These are phyloP conservation scores for Aureobasidium leucospermi DNA, from an alignment of 2,329 filamentous ascomycete species.

Conservation along the genomic window DNA sequence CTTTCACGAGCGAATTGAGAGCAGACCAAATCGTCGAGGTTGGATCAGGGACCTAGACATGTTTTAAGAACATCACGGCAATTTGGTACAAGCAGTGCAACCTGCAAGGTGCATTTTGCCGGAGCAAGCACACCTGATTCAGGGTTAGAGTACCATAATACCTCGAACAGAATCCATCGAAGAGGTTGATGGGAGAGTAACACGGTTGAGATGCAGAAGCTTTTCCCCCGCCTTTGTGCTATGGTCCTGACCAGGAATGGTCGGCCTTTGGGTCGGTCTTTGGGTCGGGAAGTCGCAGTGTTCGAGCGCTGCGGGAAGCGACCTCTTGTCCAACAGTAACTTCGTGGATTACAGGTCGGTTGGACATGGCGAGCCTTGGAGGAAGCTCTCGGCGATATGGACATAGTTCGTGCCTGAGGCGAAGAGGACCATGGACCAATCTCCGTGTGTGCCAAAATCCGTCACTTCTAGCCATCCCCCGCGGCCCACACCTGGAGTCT, in stretches of 20 bases:
- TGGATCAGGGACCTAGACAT: background rate
- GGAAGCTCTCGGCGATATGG: too few species aligned
- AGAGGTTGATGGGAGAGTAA: background rate
- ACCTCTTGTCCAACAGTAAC: background rate
- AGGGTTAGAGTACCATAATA: background rate
- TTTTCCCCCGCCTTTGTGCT: conserved; percentile 9
- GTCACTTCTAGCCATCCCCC: too few species aligned
- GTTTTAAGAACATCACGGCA: background rate
- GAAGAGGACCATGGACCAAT: too few species aligned
- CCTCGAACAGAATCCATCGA: background rate
- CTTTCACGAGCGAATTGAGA: background rate
- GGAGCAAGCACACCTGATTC: background rate
- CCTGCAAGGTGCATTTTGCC: background rate
- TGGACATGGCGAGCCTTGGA: too few species aligned
- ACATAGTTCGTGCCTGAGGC: too few species aligned
- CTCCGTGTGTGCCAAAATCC: too few species aligned
- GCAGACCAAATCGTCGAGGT: conserved; percentile 5
- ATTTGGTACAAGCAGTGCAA: conserved; percentile 9
- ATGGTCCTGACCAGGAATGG: background rate
- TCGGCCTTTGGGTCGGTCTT: background rate
- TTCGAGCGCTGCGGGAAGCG: background rate
- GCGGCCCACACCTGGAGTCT: too few species aligned
- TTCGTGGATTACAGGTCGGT: background rate
- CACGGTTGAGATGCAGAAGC: conserved; percentile 10
- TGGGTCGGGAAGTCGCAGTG: conserved; percentile 1